Base-by-base conservation (phyloP, 257 asterid species). In the Penstemon barbatus region DNA sequence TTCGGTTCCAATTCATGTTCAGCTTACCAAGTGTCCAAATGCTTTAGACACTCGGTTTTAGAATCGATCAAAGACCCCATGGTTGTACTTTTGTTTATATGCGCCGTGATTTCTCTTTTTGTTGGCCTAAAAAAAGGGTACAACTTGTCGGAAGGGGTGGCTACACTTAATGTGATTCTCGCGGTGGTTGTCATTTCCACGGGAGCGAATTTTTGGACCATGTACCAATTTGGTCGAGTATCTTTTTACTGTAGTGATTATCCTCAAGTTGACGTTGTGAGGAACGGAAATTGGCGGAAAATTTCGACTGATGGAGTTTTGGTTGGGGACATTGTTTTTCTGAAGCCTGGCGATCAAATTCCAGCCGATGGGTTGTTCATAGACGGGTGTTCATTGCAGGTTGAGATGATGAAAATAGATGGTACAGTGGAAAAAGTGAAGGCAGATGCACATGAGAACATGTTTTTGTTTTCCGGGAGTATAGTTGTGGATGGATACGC, bases 301-400 rank as follows among this genome's bases (percentile, higher is more conserved):
- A 62, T 79, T 46, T 75, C 85, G 0, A 77, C 80, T 7, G 77
- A 73, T 19, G 73, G 73, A 6, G 71, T 83, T 6, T 81, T 83
- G 1, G 88, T 80, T 10, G 88, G 88, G 63, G 88, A 83, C 41
- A 37, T 83, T 15, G 78, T 78, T 54, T 78, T 70, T 69, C 70
- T 83, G 68, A 80, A 78, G 68, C 81, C 77, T 45, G 88, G 88
- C 4, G 88, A 80, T 57, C 88, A 83, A 56, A 71, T 80, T 12
- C 85, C 88, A 0, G 88, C 84, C 5, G 88, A 83, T 43, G 85
- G 85, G 33, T 36, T 83, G 39, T 65, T 83, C 77, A 4, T 78
- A 43, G 77, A 80, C 4, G 85, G 88, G 33, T 75, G 81, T 18
- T 75, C 81, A 0, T 61, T 83, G 19, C 63, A 25, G 2, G 33